These are phyloP conservation scores for Lagenaria siceraria DNA, from an alignment of 306 rosid genomes.

Conservation along the genomic window DNA sequence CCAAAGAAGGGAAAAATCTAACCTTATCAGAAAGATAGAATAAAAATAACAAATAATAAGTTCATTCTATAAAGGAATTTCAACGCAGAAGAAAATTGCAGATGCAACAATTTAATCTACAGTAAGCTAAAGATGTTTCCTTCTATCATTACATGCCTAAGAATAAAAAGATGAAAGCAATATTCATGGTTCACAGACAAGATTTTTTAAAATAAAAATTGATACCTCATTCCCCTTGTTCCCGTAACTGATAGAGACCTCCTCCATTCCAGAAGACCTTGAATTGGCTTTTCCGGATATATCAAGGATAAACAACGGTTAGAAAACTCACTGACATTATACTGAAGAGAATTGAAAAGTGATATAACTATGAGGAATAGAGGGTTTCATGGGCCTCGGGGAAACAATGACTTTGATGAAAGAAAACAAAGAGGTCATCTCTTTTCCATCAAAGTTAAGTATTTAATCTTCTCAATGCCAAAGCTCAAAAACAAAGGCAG, in stretches of 20 bases:
- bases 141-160: neutral
- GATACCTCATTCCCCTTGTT: constrained; percentile 93
- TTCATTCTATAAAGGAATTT: neutral
- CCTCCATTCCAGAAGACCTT: constrained; percentile 37
- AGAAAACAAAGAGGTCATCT: neutral
- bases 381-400: neutral
- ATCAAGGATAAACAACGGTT: constrained; percentile 7
- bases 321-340: neutral
- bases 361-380: neutral
- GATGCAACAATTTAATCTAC: neutral
- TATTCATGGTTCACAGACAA: neutral
- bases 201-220: neutral
- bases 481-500: neutral
- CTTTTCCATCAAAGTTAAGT: neutral
- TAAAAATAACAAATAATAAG: neutral
- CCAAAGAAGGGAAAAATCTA: constrained; percentile 11
- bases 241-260: constrained; percentile 83
- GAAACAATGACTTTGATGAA: neutral
- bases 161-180: neutral
- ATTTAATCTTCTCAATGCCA: neutral
- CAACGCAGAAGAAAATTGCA: neutral
- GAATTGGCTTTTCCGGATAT: constrained; percentile 43
- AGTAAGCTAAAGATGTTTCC: neutral
- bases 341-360: neutral
- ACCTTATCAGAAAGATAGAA: neutral